These are phyloP conservation scores for Leccinum longicurvipes DNA, from an alignment of 768 basidiomycete genomes.

Conservation along the genomic window DNA sequence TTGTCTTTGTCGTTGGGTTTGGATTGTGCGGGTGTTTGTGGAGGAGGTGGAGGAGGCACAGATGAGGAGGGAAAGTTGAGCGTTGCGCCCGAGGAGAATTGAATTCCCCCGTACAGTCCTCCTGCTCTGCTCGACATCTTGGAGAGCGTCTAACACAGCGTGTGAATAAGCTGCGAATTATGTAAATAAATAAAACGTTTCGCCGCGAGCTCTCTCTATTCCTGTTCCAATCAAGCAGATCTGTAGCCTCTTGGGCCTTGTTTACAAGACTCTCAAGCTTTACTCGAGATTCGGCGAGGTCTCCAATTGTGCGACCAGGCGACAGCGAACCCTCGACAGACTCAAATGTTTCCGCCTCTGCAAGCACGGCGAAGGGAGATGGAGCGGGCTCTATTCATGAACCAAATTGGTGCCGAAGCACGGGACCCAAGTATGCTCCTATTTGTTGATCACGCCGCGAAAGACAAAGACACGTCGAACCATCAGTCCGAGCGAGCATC, in stretches of 20 bases:
- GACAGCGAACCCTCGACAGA: neutral
- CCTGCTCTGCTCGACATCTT: constrained; percentile 77
- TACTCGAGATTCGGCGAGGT: neutral
- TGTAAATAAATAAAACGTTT: too few relatives aligned
- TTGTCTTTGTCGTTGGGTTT: constrained; percentile 18
- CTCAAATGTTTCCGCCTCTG: neutral
- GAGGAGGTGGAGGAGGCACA: constrained; percentile 30
- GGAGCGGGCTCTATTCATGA: neutral
- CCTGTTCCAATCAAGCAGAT: neutral
- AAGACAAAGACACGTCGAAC: neutral
- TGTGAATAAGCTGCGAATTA: constrained; percentile 13
- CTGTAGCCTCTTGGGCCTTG: neutral
- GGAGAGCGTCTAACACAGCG: constrained; percentile 20
- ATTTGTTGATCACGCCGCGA: neutral
- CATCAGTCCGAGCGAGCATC: neutral
- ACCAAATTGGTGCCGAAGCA: neutral
- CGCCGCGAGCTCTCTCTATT: too few relatives aligned
- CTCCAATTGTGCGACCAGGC: too few relatives aligned
- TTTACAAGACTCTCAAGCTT: neutral
- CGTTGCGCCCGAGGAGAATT: constrained; percentile 69
- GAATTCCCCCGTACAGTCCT: constrained; percentile 83
- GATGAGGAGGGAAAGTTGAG: constrained; percentile 43
- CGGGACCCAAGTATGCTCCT: neutral
- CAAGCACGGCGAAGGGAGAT: neutral
- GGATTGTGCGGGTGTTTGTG: constrained; percentile 17